Evolutionary conservation across 139 green algal species (phyloP).

Genomic region (Nannochloris sp.): DNA sequence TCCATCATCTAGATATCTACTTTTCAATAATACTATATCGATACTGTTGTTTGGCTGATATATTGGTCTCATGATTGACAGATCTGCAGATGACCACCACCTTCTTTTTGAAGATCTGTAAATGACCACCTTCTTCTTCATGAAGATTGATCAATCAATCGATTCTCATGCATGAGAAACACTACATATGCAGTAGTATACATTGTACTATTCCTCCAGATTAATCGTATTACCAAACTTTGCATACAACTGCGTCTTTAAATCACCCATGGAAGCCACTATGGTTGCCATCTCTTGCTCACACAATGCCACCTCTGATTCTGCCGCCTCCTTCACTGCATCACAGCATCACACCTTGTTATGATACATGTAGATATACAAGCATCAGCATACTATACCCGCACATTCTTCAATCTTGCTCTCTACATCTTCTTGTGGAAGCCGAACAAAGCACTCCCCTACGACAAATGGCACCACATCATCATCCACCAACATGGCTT

Average conservation of each 20-base stretch:
- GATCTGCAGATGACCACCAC: too few relatives aligned
- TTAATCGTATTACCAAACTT: conserved; percentile 76
- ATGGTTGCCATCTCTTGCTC: conserved; percentile 39
- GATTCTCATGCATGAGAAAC: neutral
- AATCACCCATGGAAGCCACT: conserved; percentile 36
- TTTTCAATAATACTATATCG: too few relatives aligned
- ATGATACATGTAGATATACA: neutral
- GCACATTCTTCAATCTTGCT: conserved; percentile 37
- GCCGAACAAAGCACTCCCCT: conserved; percentile 57
- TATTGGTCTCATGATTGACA: too few relatives aligned
- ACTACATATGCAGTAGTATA: neutral
- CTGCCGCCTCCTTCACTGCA: conserved; percentile 20
- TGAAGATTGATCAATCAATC: too few relatives aligned
- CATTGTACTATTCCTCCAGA: conserved; percentile 43
- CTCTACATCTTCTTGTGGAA: conserved; percentile 44
- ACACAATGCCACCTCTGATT: conserved; percentile 20
- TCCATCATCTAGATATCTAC: too few relatives aligned
- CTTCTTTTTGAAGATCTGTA: too few relatives aligned
- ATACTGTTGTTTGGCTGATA: too few relatives aligned
- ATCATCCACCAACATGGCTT: conserved; percentile 73
- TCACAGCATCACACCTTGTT: neutral
- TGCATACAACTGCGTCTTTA: conserved; percentile 62
- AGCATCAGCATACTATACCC: neutral
- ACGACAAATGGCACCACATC: conserved; percentile 47
- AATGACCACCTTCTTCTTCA: too few relatives aligned